A percentile compares a stretch with the other conserved stretches of the same genome.
These are phyloP conservation scores for Xylaria bambusicola DNA, from an alignment of 495 filamentous ascomycete species.

Conservation along the genomic window DNA sequence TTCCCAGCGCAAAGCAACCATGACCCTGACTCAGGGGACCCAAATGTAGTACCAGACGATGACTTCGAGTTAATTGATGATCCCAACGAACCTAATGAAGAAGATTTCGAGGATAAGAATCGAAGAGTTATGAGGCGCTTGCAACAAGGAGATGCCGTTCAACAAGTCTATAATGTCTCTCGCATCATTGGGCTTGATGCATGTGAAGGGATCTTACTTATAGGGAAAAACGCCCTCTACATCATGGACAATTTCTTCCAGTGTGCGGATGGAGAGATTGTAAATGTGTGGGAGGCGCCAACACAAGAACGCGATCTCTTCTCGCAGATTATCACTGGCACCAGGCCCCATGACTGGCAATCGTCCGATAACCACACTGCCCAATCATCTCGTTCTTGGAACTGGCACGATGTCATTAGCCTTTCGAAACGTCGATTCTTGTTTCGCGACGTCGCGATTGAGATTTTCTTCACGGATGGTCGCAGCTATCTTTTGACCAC, in stretches of 20 bases:
- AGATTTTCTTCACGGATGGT: slow-evolving; percentile 95
- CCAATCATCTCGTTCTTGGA: slow-evolving; percentile 86
- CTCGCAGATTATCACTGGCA: slow-evolving; percentile 85
- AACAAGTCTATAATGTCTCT: slow-evolving; percentile 91
- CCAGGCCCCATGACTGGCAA: slow-evolving; percentile 64
- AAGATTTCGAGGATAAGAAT: slow-evolving; percentile 94
- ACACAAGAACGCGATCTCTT: slow-evolving; percentile 92
- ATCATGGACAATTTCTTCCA: slow-evolving; percentile 96
- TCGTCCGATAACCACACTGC: slow-evolving; percentile 54
- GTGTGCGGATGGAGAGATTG: slow-evolving; percentile 89
- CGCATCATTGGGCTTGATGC: slow-evolving; percentile 91
- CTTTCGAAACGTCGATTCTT: slow-evolving; percentile 96
- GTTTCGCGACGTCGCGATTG: slow-evolving; percentile 91
- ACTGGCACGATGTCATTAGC: slow-evolving; percentile 90
- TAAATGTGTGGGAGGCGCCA: slow-evolving; percentile 93
- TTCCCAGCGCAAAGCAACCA: slow-evolving; percentile 28
- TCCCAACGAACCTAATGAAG: slow-evolving; percentile 74
- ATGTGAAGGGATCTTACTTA: slow-evolving; percentile 83
- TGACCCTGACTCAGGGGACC: slow-evolving; percentile 21
- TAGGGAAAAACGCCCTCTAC: slow-evolving; percentile 92
- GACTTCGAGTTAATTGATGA: slow-evolving; percentile 92
- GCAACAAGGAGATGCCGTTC: slow-evolving; percentile 88
- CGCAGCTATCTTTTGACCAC: slow-evolving; percentile 90
- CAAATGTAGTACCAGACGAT: slow-evolving; percentile 64
- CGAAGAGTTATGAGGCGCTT: slow-evolving; percentile 94